Evolutionary conservation across 108 stramenopile species (phyloP).

Genomic region (Cyclotella baltica): DNA sequence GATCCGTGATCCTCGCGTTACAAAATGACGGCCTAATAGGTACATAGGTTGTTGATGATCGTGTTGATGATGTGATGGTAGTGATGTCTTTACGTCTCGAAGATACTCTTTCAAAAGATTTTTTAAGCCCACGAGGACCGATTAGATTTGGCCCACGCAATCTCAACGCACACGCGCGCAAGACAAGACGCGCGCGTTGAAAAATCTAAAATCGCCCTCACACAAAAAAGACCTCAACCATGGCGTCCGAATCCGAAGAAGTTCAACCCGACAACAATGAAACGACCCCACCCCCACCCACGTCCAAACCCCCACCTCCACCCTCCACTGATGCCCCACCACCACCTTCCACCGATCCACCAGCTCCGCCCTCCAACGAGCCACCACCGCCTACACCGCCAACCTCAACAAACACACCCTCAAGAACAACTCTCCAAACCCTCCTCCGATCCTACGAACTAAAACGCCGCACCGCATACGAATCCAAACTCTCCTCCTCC

Average conservation of each 20-base stretch:
- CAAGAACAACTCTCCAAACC: neutral
- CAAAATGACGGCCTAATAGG: no score
- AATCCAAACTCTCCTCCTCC: conserved; percentile 72
- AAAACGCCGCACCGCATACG: conserved; percentile 67
- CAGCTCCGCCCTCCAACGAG: neutral
- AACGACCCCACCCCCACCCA: neutral
- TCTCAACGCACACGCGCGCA: no score
- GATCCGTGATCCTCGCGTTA: no score
- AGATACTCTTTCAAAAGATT: no score
- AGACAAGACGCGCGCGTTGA: no score
- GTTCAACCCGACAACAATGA: no score
- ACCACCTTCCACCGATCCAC: conserved; percentile 1
- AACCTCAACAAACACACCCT: neutral
- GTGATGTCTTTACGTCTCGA: no score
- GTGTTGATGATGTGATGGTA: no score
- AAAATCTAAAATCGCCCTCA: no score
- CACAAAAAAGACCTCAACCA: neutral
- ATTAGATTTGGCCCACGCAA: no score
- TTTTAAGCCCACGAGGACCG: no score
- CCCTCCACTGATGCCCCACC: neutral
- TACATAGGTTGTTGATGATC: no score
- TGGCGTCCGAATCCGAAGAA: conserved; percentile 11
- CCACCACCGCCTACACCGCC: neutral
- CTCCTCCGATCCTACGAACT: conserved; percentile 73
- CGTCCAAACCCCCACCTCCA: neutral